Percentiles rank a stretch among this genome's conserved stretches.
Evolutionary conservation across 371 early-diverging fungal genomes (phyloP).

Genomic region (Mucor indicus): DNA sequence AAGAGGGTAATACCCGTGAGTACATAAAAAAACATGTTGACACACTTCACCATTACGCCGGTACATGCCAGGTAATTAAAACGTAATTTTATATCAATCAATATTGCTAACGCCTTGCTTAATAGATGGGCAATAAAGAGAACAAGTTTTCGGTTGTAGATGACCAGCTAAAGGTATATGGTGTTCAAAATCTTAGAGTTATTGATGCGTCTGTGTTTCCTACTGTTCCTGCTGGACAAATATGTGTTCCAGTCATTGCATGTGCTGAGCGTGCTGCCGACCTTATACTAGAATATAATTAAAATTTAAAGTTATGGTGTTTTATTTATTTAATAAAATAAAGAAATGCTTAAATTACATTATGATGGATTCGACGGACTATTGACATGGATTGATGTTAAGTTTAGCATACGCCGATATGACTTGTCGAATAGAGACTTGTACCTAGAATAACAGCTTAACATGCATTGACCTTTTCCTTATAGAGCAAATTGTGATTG

Average conservation of each 20-base stretch:
- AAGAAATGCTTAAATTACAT: too few species aligned
- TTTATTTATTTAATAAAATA: too few species aligned
- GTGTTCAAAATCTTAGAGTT: conserved; percentile 36
- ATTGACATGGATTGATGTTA: too few species aligned
- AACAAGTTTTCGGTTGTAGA: conserved; percentile 33
- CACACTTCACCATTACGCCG: conserved; percentile 35
- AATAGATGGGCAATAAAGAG: conserved; percentile 13
- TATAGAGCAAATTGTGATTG: too few species aligned
- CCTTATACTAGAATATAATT: conserved; percentile 9
- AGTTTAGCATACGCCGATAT: too few species aligned
- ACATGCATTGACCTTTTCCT: too few species aligned
- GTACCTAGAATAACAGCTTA: too few species aligned
- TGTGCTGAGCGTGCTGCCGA: conserved; percentile 26
- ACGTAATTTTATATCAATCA: not conserved
- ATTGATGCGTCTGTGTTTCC: conserved; percentile 53
- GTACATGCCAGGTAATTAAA: conserved; percentile 39
- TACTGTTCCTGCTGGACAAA: conserved; percentile 26
- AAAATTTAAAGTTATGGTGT: too few species aligned
- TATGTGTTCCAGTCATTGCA: conserved; percentile 27
- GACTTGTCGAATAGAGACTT: too few species aligned
- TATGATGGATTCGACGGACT: too few species aligned
- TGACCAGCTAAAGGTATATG: conserved; percentile 35
- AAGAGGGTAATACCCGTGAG: conserved; percentile 1
- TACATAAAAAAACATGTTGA: conserved; percentile 23
- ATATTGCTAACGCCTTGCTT: not conserved